A percentile compares a stretch with the other conserved stretches of the same genome.
phyloP scores from a whole-genome alignment of 2,329 filamentous ascomycete species.

The Microcyclospora tardicrescens region DNA sequence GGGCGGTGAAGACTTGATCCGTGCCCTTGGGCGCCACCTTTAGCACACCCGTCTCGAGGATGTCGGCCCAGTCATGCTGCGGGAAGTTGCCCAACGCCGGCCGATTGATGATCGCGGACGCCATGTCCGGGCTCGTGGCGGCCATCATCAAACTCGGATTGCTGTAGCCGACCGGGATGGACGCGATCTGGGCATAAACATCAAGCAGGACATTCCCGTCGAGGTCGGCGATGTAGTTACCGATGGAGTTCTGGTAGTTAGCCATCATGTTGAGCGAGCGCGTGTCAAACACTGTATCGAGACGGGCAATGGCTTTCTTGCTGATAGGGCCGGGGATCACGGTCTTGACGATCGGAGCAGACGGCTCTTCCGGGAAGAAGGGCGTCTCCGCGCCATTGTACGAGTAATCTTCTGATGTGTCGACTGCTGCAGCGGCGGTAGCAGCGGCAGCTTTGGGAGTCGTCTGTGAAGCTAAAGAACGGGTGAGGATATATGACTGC shows the following conservation, averaged over 20 bases:
- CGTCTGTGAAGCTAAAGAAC: constrained; percentile 19
- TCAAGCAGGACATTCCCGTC: constrained; percentile 63
- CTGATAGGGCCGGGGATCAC: constrained; percentile 65
- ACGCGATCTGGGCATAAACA: constrained; percentile 84
- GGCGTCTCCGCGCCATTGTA: constrained; percentile 15
- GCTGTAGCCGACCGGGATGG: constrained; percentile 86
- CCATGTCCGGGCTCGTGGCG: constrained; percentile 66
- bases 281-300: constrained; percentile 72
- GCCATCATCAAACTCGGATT: constrained; percentile 62
- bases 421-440: constrained; percentile 13
- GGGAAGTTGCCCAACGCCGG: constrained; percentile 88
- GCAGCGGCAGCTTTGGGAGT: constrained; percentile 21
- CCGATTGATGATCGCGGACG: constrained; percentile 69
- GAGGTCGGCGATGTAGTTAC: constrained; percentile 68
- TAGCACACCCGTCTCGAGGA: constrained; percentile 69
- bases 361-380: constrained; percentile 43
- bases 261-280: constrained; percentile 72
- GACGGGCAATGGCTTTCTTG: constrained; percentile 53
- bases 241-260: constrained; percentile 60
- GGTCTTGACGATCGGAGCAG: constrained; percentile 41
- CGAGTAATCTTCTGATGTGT: constrained; percentile 14
- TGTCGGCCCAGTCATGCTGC: constrained; percentile 65
- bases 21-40: constrained; percentile 71
- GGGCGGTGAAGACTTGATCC: constrained; percentile 80
- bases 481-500: constrained; percentile 2